A percentile compares a stretch with the other conserved stretches of the same genome.
Conservation (phyloP, 2,329 filamentous ascomycete species). For the Furcasterigmium furcatum region DNA sequence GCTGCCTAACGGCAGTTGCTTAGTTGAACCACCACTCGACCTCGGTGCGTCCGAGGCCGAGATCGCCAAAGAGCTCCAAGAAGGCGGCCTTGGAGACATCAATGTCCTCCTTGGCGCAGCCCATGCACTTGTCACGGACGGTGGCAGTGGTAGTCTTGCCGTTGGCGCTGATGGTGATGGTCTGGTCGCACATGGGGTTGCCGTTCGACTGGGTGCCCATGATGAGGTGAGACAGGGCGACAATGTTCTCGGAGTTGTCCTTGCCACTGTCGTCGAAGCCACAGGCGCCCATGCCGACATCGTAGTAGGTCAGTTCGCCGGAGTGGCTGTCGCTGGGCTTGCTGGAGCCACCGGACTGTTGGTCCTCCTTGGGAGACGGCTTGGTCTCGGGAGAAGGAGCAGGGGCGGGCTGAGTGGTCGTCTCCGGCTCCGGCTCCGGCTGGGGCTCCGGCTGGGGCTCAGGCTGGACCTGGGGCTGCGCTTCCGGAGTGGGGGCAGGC, state of each 20-base stretch:
- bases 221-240: slow-evolving; percentile 63
- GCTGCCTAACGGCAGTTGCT: too few species aligned
- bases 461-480: slow-evolving; percentile 8
- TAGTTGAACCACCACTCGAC: slow-evolving; percentile 44
- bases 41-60: slow-evolving; percentile 37
- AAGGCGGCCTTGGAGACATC: slow-evolving; percentile 60
- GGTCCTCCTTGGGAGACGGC: slow-evolving; percentile 6
- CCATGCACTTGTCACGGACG: slow-evolving; percentile 74
- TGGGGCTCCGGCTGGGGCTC: slow-evolving; percentile 13
- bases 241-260: slow-evolving; percentile 54
- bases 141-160: slow-evolving; percentile 56
- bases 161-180: slow-evolving; percentile 57
- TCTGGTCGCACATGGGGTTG: slow-evolving; percentile 70
- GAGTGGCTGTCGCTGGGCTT: slow-evolving; percentile 27
- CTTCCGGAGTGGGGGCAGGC: slow-evolving; percentile 15
- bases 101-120: slow-evolving; percentile 54
- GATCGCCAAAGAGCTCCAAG: slow-evolving; percentile 43
- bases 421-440: slow-evolving; percentile 10
- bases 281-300: slow-evolving; percentile 66
- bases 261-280: slow-evolving; percentile 57
- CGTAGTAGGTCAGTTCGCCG: slow-evolving; percentile 75
- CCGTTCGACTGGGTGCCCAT: slow-evolving; percentile 64
- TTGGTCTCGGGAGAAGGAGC: slow-evolving; percentile 5
- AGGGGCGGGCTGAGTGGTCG: slow-evolving; percentile 10
- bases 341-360: slow-evolving; percentile 8